Base-by-base conservation (phyloP, 768 basidiomycete species). In the Basidioascus undulatus region DNA sequence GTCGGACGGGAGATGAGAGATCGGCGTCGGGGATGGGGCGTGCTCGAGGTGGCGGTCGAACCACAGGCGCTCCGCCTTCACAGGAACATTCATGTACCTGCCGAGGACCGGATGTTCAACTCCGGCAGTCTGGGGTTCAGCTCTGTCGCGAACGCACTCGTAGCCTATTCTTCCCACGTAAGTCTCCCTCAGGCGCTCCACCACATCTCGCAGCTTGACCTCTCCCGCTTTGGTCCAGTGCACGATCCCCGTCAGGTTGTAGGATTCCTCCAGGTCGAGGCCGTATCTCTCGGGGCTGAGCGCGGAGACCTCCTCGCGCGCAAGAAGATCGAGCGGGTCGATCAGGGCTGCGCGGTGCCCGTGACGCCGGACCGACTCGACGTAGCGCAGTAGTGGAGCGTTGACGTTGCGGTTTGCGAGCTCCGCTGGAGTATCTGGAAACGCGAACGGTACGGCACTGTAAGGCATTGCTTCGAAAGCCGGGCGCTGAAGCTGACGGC, bases 101-200 rank as follows among this genome's bases (percentile, higher is more conserved):
- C n/a, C n/a, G n/a, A n/a, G n/a, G n/a, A n/a, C n/a, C n/a, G n/a
- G n/a, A n/a, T n/a, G n/a, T n/a, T n/a, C n/a, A 45, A 47, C 47
- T 49, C 39, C 33, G 18, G 8, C 18, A 18, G 9, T 23, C 13
- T 7, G n/a, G 24, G 23, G 15, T 10, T 23, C 20, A 16, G 27
- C 35, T 5, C 9, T 19, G 24, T 9, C 10, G 25, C 18, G 24
- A 5, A 32, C 1, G 2, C 2, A 13, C 66, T 92, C 86, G 52
- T 86, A 81, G 1, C 78, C 83, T 48, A 92, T 81, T 19, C 70
- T 70, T 2, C 76, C 78, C 23, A 81, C 76, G 53, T 92, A 92
- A 1, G 78, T 66, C 1, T 62, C 58, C 41, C 74, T 68, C 11
- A 92, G 62, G 55, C 79, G 76, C 13, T 62, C 53, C 3, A 66